Evolutionary conservation across 495 filamentous ascomycete species (phyloP), one percentile per base, ranked within the genome.

Genomic region (Xanthoparmelia taractica): DNA sequence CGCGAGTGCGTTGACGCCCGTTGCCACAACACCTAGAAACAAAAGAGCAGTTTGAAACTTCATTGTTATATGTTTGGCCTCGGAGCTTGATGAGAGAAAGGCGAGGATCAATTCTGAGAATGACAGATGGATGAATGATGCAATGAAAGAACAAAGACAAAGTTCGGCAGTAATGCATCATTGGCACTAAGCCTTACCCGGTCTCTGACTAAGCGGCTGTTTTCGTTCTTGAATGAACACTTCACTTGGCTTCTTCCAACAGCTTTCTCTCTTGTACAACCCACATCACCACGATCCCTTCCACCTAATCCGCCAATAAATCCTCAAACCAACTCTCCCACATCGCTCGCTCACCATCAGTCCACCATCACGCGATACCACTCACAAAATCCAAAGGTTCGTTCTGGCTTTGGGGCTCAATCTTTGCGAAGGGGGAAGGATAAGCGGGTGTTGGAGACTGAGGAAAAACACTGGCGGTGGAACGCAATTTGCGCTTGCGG

Each of bases 1-100:
- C 57, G 81, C 79, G 27, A 77, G 76, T 50, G 79, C 85, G 63
- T 84, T 75, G 47, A 77, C 78, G 61, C 75, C 64, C 61, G 83
- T 68, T 18, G 82, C 78, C 25, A 91, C 72, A 23, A 83, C 74
- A 23, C 80, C 80, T 50, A 88, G 66, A 58, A 85, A 64, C 20
- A 76, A 62, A 29, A 78, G 65, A 54, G 85, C 66, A 33, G 80
- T 68, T 65, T 76, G 71, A 56, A 82, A 69, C 72, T 81, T 87
- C 89, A 92, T 92, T 8, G 33, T 57, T n/a, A 33, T 50, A 20
- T 8, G 43, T 8, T 45, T 20, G 56, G 33, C 0, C n/a, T 29
- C 33, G 13, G 4, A 33, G 27, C 13, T 25, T n/a, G 33, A 23
- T 17, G 29, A n/a, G 40, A 20, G 4, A 43, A 18, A 2, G 23